These are phyloP conservation scores for Psidium friedrichsthalianum DNA, from an alignment of 345 rosid species.

Conservation along the genomic window DNA sequence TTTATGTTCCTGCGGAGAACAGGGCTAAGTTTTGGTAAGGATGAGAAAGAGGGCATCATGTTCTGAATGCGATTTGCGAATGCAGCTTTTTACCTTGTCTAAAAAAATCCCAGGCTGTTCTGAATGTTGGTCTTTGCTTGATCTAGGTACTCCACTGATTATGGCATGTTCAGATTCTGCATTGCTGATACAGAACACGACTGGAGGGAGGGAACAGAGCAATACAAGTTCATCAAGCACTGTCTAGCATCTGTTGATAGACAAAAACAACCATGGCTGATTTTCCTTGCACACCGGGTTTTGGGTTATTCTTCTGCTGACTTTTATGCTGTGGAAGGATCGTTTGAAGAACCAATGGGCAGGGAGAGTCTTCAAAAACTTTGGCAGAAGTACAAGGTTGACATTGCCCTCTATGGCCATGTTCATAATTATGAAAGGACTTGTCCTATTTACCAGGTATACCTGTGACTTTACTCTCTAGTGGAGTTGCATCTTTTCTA, in stretches of 20 bases:
- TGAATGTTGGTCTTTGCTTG: not conserved
- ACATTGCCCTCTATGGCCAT: constrained; percentile 65
- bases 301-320: constrained; percentile 56
- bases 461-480: not conserved
- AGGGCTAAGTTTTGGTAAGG: constrained; percentile 55
- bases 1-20: constrained; percentile 45
- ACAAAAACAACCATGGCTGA: constrained; percentile 77
- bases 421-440: constrained; percentile 79
- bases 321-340: constrained; percentile 44
- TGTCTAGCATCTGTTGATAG: constrained; percentile 71
- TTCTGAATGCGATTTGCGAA: not conserved
- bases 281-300: constrained; percentile 67
- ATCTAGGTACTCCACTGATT: constrained; percentile 56
- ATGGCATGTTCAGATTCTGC: constrained; percentile 77
- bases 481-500: not conserved
- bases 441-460: constrained; percentile 69
- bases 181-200: constrained; percentile 74
- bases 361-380: constrained; percentile 73
- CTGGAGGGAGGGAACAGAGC: constrained; percentile 78
- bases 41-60: not conserved
- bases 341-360: constrained; percentile 64
- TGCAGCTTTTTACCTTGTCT: not conserved
- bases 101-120: not conserved
- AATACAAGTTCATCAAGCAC: constrained; percentile 48
- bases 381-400: constrained; percentile 82